These are phyloP conservation scores for Alternaria sp. DNA, from an alignment of 2,329 filamentous ascomycete species.

Conservation along the genomic window DNA sequence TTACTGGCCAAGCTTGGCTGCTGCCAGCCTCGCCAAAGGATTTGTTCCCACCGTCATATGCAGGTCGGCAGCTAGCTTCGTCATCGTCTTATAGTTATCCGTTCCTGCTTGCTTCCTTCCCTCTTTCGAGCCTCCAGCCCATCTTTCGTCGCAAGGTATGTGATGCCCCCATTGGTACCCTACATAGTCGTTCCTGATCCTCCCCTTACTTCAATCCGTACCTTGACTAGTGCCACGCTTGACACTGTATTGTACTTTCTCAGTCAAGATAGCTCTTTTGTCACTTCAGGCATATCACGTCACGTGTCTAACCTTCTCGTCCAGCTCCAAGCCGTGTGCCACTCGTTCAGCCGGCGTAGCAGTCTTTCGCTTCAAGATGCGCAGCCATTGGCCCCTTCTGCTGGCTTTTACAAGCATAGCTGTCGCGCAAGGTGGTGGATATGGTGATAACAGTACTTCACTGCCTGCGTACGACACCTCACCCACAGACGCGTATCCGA, in stretches of 20 bases:
- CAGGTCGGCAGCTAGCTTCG: constrained; percentile 22
- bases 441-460: background rate
- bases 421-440: constrained; percentile 1
- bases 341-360: constrained; percentile 34
- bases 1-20: constrained; percentile 28
- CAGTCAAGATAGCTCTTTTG: background rate
- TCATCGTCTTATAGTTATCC: constrained; percentile 37
- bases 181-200: background rate
- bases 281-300: background rate
- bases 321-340: constrained; percentile 30
- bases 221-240: background rate
- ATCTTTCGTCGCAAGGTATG: constrained; percentile 41
- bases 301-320: constrained; percentile 29
- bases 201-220: background rate
- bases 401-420: constrained; percentile 31
- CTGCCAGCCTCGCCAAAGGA: constrained; percentile 36
- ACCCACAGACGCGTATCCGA: background rate
- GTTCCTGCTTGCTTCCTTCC: constrained; percentile 22
- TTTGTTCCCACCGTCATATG: constrained; percentile 28
- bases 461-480: background rate
- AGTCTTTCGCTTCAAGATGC: constrained; percentile 43
- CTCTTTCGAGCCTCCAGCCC: constrained; percentile 28
- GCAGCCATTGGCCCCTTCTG: constrained; percentile 27
- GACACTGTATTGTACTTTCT: background rate
- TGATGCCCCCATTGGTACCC: constrained; percentile 5